Conservation (phyloP, 768 basidiomycete genomes). For the Psilocybe azurescens region DNA sequence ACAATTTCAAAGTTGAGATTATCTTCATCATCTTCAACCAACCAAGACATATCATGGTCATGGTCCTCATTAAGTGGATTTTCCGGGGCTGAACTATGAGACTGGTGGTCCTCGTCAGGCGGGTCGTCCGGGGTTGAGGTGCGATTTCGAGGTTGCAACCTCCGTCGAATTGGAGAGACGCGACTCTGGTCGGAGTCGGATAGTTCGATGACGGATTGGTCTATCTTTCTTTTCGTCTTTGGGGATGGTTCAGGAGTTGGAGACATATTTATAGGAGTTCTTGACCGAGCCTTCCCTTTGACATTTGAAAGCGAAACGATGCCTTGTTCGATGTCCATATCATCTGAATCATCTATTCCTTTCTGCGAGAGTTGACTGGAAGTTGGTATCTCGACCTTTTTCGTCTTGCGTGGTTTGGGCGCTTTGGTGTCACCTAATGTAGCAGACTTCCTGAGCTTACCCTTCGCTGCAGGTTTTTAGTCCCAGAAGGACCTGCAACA, state of each 20-base stretch:
- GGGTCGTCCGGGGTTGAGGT: not conserved
- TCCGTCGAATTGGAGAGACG: not conserved
- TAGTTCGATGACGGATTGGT: conserved; percentile 31
- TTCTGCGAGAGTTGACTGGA: conserved; percentile 48
- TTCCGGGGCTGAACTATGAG: not conserved
- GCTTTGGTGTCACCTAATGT: conserved; percentile 39
- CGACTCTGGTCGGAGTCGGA: conserved; percentile 31
- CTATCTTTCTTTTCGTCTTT: conserved; percentile 10
- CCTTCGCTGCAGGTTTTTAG: conserved; percentile 35
- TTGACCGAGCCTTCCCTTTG: not conserved
- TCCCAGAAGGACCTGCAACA: conserved; percentile 31
- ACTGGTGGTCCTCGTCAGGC: conserved; percentile 4
- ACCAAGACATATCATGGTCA: conserved; percentile 62
- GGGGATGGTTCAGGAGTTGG: conserved; percentile 16
- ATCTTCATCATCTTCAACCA: conserved; percentile 70
- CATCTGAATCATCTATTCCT: conserved; percentile 58
- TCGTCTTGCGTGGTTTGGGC: conserved; percentile 32
- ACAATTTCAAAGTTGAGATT: conserved; percentile 56
- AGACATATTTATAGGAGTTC: conserved; percentile 5
- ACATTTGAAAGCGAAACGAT: conserved; percentile 22
- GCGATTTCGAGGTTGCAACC: not conserved
- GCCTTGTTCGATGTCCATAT: conserved; percentile 59
- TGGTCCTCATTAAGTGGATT: conserved; percentile 3
- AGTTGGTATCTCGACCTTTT: conserved; percentile 29
- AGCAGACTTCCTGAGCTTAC: conserved; percentile 47